These are phyloP conservation scores for Madurella mycetomatis DNA, from an alignment of 2,329 filamentous ascomycete genomes.

Conservation along the genomic window DNA sequence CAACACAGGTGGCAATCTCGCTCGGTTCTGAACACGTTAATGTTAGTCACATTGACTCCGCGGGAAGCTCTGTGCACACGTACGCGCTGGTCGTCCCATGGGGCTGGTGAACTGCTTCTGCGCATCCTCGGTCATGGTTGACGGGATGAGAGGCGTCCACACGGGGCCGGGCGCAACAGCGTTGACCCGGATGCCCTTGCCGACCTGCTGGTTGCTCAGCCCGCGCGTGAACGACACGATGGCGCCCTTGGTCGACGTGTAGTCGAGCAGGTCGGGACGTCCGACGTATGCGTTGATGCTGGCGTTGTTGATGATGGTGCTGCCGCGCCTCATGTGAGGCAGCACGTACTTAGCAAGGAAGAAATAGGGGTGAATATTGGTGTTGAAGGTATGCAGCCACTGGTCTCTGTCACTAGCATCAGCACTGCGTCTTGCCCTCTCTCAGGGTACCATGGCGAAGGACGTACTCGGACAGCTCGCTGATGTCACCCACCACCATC, in stretches of 20 bases:
- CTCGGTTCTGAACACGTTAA: slow-evolving; percentile 54
- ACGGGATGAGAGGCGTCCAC: slow-evolving; percentile 71
- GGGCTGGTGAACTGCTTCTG: slow-evolving; percentile 69
- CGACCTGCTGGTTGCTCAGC: slow-evolving; percentile 68
- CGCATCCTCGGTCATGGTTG: slow-evolving; percentile 66
- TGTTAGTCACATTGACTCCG: background rate
- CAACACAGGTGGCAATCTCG: slow-evolving; percentile 76
- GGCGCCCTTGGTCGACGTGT: slow-evolving; percentile 74
- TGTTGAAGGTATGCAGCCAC: slow-evolving; percentile 75
- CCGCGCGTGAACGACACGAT: slow-evolving; percentile 75
- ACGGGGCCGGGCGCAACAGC: slow-evolving; percentile 74
- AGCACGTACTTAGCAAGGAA: slow-evolving; percentile 74
- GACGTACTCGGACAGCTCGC: slow-evolving; percentile 62
- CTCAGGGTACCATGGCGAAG: background rate
- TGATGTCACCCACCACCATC: slow-evolving; percentile 68
- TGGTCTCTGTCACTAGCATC: slow-evolving; percentile 52
- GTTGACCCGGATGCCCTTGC: slow-evolving; percentile 71
- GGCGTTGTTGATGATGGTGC: slow-evolving; percentile 79
- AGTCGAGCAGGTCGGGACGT: slow-evolving; percentile 74
- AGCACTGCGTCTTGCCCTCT: background rate
- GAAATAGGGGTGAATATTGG: slow-evolving; percentile 79
- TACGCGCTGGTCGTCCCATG: slow-evolving; percentile 64
- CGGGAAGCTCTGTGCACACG: background rate
- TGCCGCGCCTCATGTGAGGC: slow-evolving; percentile 68
- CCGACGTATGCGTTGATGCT: slow-evolving; percentile 82